Conservation (phyloP, 176 grass and related monocot genomes). For the Zizania latifolia region DNA sequence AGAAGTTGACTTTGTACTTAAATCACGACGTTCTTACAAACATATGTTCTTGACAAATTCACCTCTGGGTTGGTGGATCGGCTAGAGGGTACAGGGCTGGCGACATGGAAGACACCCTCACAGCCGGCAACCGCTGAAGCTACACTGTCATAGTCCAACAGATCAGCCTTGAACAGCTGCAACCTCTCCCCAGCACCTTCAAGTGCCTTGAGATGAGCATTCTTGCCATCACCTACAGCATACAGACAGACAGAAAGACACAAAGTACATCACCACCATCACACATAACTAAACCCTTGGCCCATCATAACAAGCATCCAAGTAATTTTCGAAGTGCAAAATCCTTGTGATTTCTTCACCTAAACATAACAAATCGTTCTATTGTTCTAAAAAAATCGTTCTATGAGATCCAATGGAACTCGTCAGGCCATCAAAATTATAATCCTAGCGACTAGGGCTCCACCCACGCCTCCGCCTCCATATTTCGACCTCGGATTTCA, state of each 20-base stretch:
- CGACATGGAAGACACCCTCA: constrained; percentile 72
- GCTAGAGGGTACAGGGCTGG: constrained; percentile 49
- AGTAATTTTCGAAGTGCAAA: neutral
- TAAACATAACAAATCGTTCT: neutral
- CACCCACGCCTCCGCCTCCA: neutral
- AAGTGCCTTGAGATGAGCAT: constrained; percentile 54
- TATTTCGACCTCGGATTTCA: neutral
- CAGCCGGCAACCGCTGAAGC: constrained; percentile 46
- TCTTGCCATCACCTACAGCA: constrained; percentile 52
- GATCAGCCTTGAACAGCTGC: constrained; percentile 57
- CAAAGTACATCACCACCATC: constrained; percentile 4
- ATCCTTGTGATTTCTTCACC: neutral
- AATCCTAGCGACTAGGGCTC: neutral
- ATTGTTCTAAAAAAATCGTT: too few species aligned
- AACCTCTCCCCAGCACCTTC: constrained; percentile 47
- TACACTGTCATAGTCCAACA: constrained; percentile 48
- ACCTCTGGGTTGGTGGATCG: constrained; percentile 66
- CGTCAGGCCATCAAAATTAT: neutral
- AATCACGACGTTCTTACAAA: too few species aligned
- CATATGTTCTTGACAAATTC: neutral
- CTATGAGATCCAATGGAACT: neutral
- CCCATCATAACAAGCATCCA: neutral
- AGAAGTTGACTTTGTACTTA: too few species aligned
- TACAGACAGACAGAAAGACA: neutral
- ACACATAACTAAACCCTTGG: neutral